Conservation (phyloP, 1,139 yeast genomes). For the Magnusiomyces paraingens region DNA sequence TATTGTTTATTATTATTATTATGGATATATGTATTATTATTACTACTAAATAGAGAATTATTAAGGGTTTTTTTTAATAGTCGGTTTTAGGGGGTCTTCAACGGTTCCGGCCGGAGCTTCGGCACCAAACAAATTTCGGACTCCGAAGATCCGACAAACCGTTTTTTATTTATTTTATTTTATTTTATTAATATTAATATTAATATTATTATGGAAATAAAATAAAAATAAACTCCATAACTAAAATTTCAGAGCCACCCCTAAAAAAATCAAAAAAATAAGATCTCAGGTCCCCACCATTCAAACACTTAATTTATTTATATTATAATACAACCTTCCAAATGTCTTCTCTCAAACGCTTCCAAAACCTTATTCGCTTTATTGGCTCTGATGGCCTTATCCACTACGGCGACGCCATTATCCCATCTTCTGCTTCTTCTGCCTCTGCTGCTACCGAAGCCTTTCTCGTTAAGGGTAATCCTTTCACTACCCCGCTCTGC, state of each 20-base stretch:
- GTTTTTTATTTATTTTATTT: not conserved
- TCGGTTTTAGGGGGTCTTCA: no score
- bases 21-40: no score
- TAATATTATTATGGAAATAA: no score
- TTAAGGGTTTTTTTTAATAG: no score
- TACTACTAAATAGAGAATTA: no score
- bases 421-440: slow-evolving; percentile 29
- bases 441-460: slow-evolving; percentile 35
- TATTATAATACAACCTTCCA: no score
- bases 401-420: slow-evolving; percentile 43
- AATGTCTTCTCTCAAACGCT: no score
- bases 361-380: slow-evolving; percentile 10
- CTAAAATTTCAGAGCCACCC: not conserved
- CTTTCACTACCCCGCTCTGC: slow-evolving; percentile 2
- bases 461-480: slow-evolving; percentile 27
- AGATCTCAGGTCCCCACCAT: not conserved
- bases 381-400: slow-evolving; percentile 34
- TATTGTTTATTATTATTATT: no score
- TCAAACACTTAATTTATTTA: no score
- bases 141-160: not conserved
- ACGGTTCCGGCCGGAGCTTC: no score
- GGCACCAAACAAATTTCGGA: no score
- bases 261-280: not conserved
- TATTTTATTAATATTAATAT: not conserved
- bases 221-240: no score